phyloP scores from a whole-genome alignment of 1,284 basidiomycete species.

The Leccinum fallax region DNA sequence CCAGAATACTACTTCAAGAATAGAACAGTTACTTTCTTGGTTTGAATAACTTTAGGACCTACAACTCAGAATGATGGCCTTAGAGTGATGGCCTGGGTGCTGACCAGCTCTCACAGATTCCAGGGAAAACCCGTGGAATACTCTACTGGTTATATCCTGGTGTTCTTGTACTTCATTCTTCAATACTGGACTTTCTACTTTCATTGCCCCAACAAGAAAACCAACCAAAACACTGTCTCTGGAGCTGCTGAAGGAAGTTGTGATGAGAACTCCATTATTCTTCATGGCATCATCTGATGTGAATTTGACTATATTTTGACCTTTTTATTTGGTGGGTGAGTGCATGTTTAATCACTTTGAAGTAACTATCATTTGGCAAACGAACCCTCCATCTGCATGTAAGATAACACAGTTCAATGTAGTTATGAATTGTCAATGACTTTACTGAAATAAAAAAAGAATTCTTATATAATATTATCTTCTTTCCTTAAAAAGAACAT shows the following conservation, averaged over 20 bases:
- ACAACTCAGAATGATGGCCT: too few species aligned
- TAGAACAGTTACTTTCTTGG: not conserved
- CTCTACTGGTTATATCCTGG: not conserved
- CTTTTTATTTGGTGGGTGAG: not conserved
- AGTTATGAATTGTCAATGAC: too few species aligned
- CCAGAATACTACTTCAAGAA: not conserved
- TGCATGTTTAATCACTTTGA: not conserved
- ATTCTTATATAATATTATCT: too few species aligned
- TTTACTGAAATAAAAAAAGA: too few species aligned
- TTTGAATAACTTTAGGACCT: not conserved
- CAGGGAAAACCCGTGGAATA: not conserved
- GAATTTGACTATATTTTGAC: not conserved
- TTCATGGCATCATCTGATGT: not conserved
- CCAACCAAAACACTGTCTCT: not conserved
- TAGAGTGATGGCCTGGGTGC: not conserved
- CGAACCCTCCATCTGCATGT: too few species aligned
- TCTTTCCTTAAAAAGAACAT: too few species aligned
- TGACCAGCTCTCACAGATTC: not conserved
- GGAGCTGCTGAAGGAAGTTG: not conserved
- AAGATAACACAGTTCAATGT: too few species aligned
- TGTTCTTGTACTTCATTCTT: not conserved
- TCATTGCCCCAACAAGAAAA: not conserved
- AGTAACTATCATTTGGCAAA: too few species aligned
- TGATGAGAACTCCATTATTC: not conserved
- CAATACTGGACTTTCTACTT: not conserved